Evolutionary conservation across 768 basidiomycete genomes (phyloP).

Genomic region (Pholiota conissans): DNA sequence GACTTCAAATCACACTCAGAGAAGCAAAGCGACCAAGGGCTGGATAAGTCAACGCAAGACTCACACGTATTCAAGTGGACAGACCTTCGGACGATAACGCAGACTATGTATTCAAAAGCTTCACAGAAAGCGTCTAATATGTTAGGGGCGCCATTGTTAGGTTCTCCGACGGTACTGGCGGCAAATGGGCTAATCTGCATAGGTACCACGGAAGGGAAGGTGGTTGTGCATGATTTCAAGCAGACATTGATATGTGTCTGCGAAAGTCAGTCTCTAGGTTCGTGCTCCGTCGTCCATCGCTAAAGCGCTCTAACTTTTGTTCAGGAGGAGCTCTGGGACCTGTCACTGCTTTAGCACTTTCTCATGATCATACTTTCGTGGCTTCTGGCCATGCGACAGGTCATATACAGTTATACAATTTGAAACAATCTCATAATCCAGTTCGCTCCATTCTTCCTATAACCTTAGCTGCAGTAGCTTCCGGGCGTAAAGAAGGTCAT

Average conservation of each 20-base stretch:
- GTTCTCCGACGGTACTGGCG: slow-evolving; percentile 77
- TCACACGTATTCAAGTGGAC: slow-evolving; percentile 80
- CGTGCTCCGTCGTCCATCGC: slow-evolving; percentile 4
- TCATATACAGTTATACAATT: slow-evolving; percentile 82
- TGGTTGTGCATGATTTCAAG: slow-evolving; percentile 87
- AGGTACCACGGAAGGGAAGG: slow-evolving; percentile 78
- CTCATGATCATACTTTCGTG: slow-evolving; percentile 91
- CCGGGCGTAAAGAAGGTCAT: slow-evolving; percentile 86
- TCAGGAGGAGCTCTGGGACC: slow-evolving; percentile 65
- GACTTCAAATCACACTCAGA: slow-evolving; percentile 35
- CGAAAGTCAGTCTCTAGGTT: slow-evolving; percentile 69
- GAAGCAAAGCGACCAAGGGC: slow-evolving; percentile 19
- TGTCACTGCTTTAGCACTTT: slow-evolving; percentile 88
- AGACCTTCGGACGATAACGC: slow-evolving; percentile 55
- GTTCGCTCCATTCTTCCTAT: slow-evolving; percentile 73
- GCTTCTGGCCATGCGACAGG: slow-evolving; percentile 87
- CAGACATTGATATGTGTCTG: slow-evolving; percentile 82
- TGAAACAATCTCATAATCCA: slow-evolving; percentile 67
- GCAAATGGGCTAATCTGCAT: slow-evolving; percentile 89
- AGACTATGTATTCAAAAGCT: slow-evolving; percentile 53
- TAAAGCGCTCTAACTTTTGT: slow-evolving; percentile 18
- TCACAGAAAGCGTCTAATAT: slow-evolving; percentile 62
- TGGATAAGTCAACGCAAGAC: slow-evolving; percentile 21
- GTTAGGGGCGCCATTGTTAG: slow-evolving; percentile 56
- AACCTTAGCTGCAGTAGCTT: slow-evolving; percentile 61